phyloP scores from a whole-genome alignment of 306 rosid genomes.

The Rosa rugosa region DNA sequence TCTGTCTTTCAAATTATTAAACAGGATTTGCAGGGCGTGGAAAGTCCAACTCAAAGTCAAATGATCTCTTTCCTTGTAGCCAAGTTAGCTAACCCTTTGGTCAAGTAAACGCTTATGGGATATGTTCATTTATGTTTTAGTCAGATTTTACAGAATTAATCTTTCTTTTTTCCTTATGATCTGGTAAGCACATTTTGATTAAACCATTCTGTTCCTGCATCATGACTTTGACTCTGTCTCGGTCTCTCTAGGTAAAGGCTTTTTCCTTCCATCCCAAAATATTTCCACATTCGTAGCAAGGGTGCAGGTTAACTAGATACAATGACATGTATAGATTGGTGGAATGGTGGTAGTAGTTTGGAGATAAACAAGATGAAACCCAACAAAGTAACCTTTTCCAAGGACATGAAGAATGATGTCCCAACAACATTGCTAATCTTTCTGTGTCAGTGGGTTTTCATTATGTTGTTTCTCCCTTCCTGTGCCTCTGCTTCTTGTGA shows the following conservation, averaged over 20 bases:
- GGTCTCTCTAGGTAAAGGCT: neutral
- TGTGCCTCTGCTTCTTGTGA: conserved; percentile 35
- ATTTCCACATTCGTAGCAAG: neutral
- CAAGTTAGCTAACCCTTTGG: too few species aligned
- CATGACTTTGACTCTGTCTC: neutral
- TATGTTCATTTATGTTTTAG: neutral
- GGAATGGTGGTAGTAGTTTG: neutral
- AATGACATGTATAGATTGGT: neutral
- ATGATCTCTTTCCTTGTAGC: too few species aligned
- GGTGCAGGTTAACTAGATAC: neutral
- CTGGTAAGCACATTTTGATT: neutral
- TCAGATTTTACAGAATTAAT: neutral
- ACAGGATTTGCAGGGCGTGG: neutral
- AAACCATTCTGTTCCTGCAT: neutral
- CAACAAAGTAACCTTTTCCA: conserved; percentile 9
- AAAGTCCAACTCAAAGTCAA: conserved; percentile 1
- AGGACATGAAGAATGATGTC: neutral
- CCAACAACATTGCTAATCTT: neutral
- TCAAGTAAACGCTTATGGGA: neutral
- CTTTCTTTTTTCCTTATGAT: neutral
- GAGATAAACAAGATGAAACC: conserved; percentile 13
- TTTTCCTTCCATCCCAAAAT: neutral
- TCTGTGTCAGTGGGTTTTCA: neutral
- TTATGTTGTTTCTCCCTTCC: neutral
- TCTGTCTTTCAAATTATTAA: neutral